Percentiles rank a stretch among this genome's conserved stretches.
Conservation (phyloP, 2,329 filamentous ascomycete genomes). For the Raffaelea ambrosiae region DNA sequence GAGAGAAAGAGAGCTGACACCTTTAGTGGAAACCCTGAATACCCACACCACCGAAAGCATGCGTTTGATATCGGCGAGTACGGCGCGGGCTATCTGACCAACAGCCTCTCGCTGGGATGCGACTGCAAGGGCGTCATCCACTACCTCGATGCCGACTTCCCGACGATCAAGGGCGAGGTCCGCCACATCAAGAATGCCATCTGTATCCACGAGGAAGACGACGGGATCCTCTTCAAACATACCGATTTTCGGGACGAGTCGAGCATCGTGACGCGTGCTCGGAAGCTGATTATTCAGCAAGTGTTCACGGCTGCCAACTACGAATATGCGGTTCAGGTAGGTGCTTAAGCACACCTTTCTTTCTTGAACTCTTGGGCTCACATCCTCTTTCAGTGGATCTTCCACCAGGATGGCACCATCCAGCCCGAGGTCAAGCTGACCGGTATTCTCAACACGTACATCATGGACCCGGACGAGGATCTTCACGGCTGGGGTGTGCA, state of each 20-base stretch:
- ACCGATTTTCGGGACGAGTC: slow-evolving; percentile 89
- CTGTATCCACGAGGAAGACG: slow-evolving; percentile 91
- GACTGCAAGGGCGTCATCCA: no score
- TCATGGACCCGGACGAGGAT: slow-evolving; percentile 71
- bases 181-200: slow-evolving; percentile 86
- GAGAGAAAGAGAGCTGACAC: no score
- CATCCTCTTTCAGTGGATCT: no score
- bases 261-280: slow-evolving; percentile 73
- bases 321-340: no score
- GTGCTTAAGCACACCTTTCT: no score
- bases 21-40: slow-evolving; percentile 65
- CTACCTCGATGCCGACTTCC: slow-evolving; percentile 83
- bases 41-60: slow-evolving; percentile 73
- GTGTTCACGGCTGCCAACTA: slow-evolving; percentile 96
- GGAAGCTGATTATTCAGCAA: slow-evolving; percentile 81
- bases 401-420: slow-evolving; percentile 78
- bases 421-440: slow-evolving; percentile 89
- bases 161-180: slow-evolving; percentile 65
- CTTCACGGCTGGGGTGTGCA: slow-evolving; percentile 84
- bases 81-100: slow-evolving; percentile 76
- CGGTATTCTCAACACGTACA: slow-evolving; percentile 86
- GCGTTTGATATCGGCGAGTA: slow-evolving; percentile 69
- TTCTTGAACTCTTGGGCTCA: no score
- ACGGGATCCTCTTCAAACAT: slow-evolving; percentile 88
- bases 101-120: slow-evolving; percentile 63